phyloP scores from a whole-genome alignment of 1,284 basidiomycete genomes.

The Lentinula novae-zelandiae region DNA sequence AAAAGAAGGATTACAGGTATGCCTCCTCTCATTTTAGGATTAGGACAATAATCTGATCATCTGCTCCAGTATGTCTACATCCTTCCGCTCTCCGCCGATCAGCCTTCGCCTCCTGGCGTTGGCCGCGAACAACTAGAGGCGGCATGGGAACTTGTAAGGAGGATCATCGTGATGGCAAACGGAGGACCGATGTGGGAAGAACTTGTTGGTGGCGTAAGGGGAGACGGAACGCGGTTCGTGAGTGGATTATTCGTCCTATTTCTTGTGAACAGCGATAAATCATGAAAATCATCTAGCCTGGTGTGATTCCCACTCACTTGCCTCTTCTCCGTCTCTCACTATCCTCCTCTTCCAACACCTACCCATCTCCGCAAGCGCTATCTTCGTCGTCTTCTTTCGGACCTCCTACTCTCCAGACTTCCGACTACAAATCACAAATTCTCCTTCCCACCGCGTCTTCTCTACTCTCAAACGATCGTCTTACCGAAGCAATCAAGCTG shows the following conservation, averaged over 20 bases:
- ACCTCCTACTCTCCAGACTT: slow-evolving; percentile 63
- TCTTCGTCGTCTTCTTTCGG: slow-evolving; percentile 75
- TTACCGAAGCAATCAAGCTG: slow-evolving; percentile 90
- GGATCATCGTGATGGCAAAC: slow-evolving; percentile 86
- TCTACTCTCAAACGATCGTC: slow-evolving; percentile 74
- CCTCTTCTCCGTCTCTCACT: slow-evolving; percentile 39
- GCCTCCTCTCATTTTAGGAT: neutral
- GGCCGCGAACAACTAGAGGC: slow-evolving; percentile 83
- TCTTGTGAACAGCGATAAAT: neutral
- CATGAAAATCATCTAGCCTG: slow-evolving; percentile 48
- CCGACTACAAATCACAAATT: slow-evolving; percentile 81
- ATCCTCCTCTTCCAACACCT: slow-evolving; percentile 55
- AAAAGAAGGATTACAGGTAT: slow-evolving; percentile 68
- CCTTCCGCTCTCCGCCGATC: slow-evolving; percentile 79
- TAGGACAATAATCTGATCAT: neutral
- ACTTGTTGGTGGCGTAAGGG: slow-evolving; percentile 86
- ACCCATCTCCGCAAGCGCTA: slow-evolving; percentile 84
- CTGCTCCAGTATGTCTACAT: slow-evolving; percentile 85
- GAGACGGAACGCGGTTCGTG: slow-evolving; percentile 87
- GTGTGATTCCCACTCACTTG: slow-evolving; percentile 83
- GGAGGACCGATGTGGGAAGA: slow-evolving; percentile 84
- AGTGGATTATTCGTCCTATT: slow-evolving; percentile 27
- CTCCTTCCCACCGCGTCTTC: slow-evolving; percentile 79
- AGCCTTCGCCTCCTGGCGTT: slow-evolving; percentile 42
- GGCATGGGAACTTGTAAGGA: slow-evolving; percentile 84